These are phyloP conservation scores for Cutaneotrichosporon cavernicola DNA, from an alignment of 1,284 basidiomycete species.

Conservation along the genomic window DNA sequence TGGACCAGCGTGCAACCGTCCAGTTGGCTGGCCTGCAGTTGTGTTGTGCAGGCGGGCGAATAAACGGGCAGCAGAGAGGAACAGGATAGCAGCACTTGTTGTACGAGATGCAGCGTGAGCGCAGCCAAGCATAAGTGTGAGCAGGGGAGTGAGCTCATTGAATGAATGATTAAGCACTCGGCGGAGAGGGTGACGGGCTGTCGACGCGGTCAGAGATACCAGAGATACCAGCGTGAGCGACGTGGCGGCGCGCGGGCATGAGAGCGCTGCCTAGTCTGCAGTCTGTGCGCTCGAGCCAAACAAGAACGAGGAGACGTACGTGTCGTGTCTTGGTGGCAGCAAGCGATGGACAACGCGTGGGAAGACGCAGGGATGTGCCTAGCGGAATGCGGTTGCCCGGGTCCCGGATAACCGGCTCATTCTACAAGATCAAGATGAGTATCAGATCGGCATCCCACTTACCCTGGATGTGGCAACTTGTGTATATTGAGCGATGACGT, in stretches of 20 bases:
- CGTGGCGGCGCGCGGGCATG: background rate
- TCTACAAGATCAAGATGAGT: too few species aligned
- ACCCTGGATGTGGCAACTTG: too few species aligned
- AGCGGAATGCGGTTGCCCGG: too few species aligned
- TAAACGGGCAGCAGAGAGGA: background rate
- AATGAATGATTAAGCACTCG: background rate
- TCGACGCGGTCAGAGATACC: background rate
- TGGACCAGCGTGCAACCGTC: background rate
- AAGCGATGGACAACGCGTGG: slow-evolving; percentile 1
- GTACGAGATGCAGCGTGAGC: slow-evolving; percentile 2
- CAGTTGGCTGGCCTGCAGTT: too few species aligned
- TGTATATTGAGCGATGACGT: too few species aligned
- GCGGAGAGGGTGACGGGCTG: background rate
- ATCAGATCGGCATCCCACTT: too few species aligned
- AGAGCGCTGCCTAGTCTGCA: background rate
- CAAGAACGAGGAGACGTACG: background rate
- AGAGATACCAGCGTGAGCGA: background rate
- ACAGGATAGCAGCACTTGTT: slow-evolving; percentile 1
- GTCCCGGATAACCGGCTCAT: too few species aligned
- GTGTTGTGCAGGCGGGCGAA: background rate
- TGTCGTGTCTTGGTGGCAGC: background rate
- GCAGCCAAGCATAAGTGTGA: background rate
- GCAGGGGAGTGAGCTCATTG: too few species aligned
- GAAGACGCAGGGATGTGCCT: slow-evolving; percentile 2
- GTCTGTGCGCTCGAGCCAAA: background rate